Base-by-base conservation (phyloP, 306 rosid species). In the Corylus avellana region DNA sequence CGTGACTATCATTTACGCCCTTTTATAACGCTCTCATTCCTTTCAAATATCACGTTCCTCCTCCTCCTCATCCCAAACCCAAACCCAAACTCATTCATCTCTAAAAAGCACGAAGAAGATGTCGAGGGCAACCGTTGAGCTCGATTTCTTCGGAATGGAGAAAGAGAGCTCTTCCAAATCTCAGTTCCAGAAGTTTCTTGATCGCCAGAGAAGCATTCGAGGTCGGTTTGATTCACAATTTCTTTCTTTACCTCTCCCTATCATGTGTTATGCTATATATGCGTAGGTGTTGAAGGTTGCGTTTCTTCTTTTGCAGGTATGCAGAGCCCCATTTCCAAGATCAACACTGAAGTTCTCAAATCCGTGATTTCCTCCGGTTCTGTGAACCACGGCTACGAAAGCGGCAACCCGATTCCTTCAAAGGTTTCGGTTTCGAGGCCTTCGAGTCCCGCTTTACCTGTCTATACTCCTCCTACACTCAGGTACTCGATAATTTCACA, bases 151-250 rank as follows among this genome's bases (percentile, higher is more conserved):
- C 53, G 87, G 85, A 44, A 74, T 74, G 72, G 85, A 77, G 63
- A 74, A 32, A 46, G 77, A 63, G 37, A 68, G 51, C 12, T 14
- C 88, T 29, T 75, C 81, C 75, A 80, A 77, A 44, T 82, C 87
- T 69, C 88, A 82, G 72, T 84, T 84, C 82, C 90, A 81, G 78
- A 85, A 81, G 78, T 83, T 88, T 22, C 81, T 88, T 11, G 80
- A 83, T 22, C 81, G 85, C 61, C 87, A 81, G 49, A 58, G 87
- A 78, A 88, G 87, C 87, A 16, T 82, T 57, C 79, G 81, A 56
- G 90, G 87, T 84, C 7, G 2, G 54, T 72, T 29, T 8, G 4
- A 3, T 17, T 39, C 27, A 1, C 39, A 7, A 9, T 37, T n/a
- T 17, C 0, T 13, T 55, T 39, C 48, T 35, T n/a, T 49, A 0